Conservation (phyloP, 192 early-diverging fungal species). For the Podila verticillata region DNA sequence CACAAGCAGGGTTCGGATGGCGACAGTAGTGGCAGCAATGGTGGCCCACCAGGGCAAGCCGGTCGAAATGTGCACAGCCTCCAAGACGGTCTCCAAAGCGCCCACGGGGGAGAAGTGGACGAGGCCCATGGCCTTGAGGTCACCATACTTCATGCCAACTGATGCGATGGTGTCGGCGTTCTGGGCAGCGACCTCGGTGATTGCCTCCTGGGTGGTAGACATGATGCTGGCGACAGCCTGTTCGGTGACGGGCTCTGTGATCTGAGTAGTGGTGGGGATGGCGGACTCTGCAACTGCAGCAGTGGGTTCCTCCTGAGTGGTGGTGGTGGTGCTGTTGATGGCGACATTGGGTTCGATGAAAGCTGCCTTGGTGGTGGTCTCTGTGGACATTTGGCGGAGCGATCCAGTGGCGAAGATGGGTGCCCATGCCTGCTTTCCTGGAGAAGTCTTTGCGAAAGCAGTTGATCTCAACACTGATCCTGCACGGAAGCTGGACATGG, state of each 20-base stretch:
- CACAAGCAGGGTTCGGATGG: conserved; percentile 73
- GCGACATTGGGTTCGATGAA: conserved; percentile 32
- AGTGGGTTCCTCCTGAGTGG: conserved; percentile 7
- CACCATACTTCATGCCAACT: conserved; percentile 81
- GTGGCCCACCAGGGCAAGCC: conserved; percentile 96
- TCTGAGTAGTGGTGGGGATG: conserved; percentile 38
- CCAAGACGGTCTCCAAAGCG: conserved; percentile 73
- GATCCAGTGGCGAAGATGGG: conserved; percentile 37
- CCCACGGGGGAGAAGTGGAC: conserved; percentile 78
- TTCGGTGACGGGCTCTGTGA: conserved; percentile 38
- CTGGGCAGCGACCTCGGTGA: conserved; percentile 39
- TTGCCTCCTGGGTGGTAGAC: conserved; percentile 15
- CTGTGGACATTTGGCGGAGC: conserved; percentile 44
- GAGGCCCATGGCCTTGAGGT: conserved; percentile 86
- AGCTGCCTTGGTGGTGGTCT: conserved; percentile 20
- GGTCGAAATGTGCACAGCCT: conserved; percentile 80
- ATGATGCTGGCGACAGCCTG: conserved; percentile 22
- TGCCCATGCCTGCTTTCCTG: conserved; percentile 19
- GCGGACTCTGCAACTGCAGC: conserved; percentile 6
- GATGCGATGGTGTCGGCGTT: conserved; percentile 55
- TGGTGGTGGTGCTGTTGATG: conserved; percentile 1
- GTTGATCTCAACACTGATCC: conserved; percentile 11
- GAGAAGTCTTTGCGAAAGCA: conserved; percentile 8
- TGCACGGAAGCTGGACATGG: conserved; percentile 7
- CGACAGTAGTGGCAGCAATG: conserved; percentile 76